Base-by-base conservation (phyloP, 495 filamentous ascomycete genomes). In the Neurospora sp. region DNA sequence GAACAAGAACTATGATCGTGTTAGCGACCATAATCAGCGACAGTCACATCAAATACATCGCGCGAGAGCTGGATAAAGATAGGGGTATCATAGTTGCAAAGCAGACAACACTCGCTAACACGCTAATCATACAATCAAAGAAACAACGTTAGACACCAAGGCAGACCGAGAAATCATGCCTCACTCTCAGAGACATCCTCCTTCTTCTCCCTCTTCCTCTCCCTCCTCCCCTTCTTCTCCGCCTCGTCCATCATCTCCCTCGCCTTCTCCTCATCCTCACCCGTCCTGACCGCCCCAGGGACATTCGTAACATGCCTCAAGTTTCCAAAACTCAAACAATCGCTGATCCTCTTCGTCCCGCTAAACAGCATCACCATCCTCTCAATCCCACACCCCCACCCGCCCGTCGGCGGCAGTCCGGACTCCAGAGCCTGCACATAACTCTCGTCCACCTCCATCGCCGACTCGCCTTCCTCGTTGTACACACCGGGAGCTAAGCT, bases 331-430 rank as follows among this genome's bases (percentile, higher is more conserved):
- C 91, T 87, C 78, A 99, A 82, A 2, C 93, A 90, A 77, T 98
- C 93, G 39, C 85, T 85, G 76, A 99, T 98, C 78, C 89, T 86
- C 78, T 87, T 86, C 42, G 87, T 84, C 1, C 92, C 94, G 2
- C 89, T 87, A 72, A 98, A 92, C 27, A 97, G 81, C 96, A 99
- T 99, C 42, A 91, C 88, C 69, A 98, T 83, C 72, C 96, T 85
- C 81, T 99, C 96, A 40, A 98, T 85, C 0, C 96, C 96, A 76
- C 93, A 94, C 0, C 96, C 96, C 96, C 96, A 99, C 4, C 96
- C 96, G 1, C 94, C 96, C 2, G 96, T 99, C 18, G 96, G 91
- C 44, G 96, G 96, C 72, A 99, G 82, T 0, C 94, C 96, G 84
- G 91, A 93, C 77, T 94, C 93, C 61, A 99, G 80, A 5, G 92